phyloP scores from a whole-genome alignment of 2,329 filamentous ascomycete species.

The Penicillium aurantiogriseum region DNA sequence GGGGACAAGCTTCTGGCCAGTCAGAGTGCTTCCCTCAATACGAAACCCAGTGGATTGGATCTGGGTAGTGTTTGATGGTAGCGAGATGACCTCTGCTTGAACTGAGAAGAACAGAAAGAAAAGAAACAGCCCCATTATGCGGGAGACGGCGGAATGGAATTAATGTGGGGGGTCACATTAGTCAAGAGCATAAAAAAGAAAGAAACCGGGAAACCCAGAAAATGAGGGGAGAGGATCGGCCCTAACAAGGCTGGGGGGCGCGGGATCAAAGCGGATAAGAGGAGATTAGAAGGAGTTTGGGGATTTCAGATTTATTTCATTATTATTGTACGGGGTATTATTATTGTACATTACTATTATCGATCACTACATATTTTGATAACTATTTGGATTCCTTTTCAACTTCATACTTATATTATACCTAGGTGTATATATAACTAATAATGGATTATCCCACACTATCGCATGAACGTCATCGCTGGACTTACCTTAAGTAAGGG shows the following conservation, averaged over 20 bases:
- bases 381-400: no score
- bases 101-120: constrained; percentile 15
- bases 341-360: background rate
- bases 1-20: constrained; percentile 24
- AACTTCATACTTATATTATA: no score
- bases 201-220: constrained; percentile 20
- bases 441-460: background rate
- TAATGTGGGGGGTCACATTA: constrained; percentile 19
- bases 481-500: background rate
- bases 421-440: no score
- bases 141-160: constrained; percentile 11
- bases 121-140: constrained; percentile 15
- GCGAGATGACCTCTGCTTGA: constrained; percentile 22
- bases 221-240: constrained; percentile 25
- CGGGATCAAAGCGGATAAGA: constrained; percentile 22
- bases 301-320: background rate
- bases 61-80: constrained; percentile 31
- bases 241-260: constrained; percentile 10
- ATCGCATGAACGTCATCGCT: background rate
- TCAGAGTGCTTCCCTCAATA: constrained; percentile 24
- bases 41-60: constrained; percentile 23
- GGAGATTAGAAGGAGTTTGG: background rate
- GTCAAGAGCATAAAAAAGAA: constrained; percentile 19
- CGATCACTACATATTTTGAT: no score
- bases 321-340: background rate